Evolutionary conservation across 352 stramenopile species (phyloP), one percentile per base, ranked within the genome.

Genomic region (Aphanomyces stellatus): DNA sequence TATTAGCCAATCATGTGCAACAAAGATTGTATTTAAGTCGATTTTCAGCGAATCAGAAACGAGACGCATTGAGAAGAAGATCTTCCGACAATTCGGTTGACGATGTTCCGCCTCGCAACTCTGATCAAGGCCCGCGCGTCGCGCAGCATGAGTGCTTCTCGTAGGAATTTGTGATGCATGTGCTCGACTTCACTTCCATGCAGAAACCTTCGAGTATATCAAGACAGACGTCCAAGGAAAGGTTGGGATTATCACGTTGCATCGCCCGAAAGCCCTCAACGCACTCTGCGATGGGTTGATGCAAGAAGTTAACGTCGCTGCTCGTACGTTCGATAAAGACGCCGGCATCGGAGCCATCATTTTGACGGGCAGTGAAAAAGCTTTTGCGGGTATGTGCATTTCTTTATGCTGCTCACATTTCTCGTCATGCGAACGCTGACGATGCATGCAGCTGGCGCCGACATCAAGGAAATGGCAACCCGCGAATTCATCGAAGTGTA

Each of bases 211-310:
- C 60, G 88, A 97, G 70, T 87, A 91, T 72, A 95, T 97, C 61
- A 71, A 77, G 33, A 90, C 87, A 2, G 87, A 96, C 72, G 85
- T 93, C 65, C 79, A 85, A 55, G 85, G 82, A 69, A 94, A 91
- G 61, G 93, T 99, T 28, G 96, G 83, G 51, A 81, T 99, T 62
- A 97, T 99, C 67, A 97, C 87, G 34, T 74, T 99, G 62, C 91
- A 99, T 81, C 91, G 95, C 48, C 96, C 96, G 56, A 99, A 99
- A 82, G 95, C 96, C 4, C 79, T 99, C 27, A 99, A 99, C 81
- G 96, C 97, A 37, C 80, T 99, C 17, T 98, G 90, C 80, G 96
- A 89, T 72, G 89, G 82, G 10, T 71, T 99, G 28, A 96, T 97
- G 43, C 73, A 92, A 31, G 96, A 99, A 80, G 74, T 99, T 46